Base-by-base conservation (phyloP, 768 basidiomycete species). In the Rhodocollybia butyracea region DNA sequence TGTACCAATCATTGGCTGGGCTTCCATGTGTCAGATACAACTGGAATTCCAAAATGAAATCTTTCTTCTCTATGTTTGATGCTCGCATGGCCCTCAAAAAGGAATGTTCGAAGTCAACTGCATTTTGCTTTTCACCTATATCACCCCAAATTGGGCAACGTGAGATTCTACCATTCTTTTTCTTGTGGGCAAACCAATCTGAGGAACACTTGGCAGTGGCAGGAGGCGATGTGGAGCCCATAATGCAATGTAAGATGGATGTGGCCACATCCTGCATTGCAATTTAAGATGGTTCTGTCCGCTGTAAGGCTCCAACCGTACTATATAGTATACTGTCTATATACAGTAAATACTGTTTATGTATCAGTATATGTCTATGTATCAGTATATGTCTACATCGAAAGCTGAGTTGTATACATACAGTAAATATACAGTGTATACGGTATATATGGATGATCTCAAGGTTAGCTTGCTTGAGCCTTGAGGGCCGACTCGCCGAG, bases 311-410 rank as follows among this genome's bases (percentile, higher is more conserved):
- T n/a, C n/a, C n/a, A n/a, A n/a, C n/a, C n/a, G n/a, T n/a, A n/a
- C n/a, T n/a, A n/a, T n/a, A n/a, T n/a, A n/a, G n/a, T n/a, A n/a
- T n/a, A n/a, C n/a, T n/a, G n/a, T n/a, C n/a, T n/a, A n/a, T n/a
- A n/a, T n/a, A n/a, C n/a, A n/a, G n/a, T n/a, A n/a, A n/a, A n/a
- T n/a, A n/a, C n/a, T n/a, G n/a, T n/a, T n/a, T n/a, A n/a, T n/a
- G n/a, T n/a, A n/a, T n/a, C n/a, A n/a, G n/a, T n/a, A n/a, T n/a
- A n/a, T 29, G 40, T 59, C 56, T 59, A 57, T 41, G 58, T 59
- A 51, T 59, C 50, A 42, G 58, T 59, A 36, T 59, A 56, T 59
- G 58, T 59, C 51, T 59, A 59, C 38, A 21, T n/a, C 15, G 7
- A 29, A n/a, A 17, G 15, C 11, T 15, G 21, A 17, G 21, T 17